Evolutionary conservation across 2,329 filamentous ascomycete species (phyloP).

Genomic region (Graphilbum ipis-grandicollis): DNA sequence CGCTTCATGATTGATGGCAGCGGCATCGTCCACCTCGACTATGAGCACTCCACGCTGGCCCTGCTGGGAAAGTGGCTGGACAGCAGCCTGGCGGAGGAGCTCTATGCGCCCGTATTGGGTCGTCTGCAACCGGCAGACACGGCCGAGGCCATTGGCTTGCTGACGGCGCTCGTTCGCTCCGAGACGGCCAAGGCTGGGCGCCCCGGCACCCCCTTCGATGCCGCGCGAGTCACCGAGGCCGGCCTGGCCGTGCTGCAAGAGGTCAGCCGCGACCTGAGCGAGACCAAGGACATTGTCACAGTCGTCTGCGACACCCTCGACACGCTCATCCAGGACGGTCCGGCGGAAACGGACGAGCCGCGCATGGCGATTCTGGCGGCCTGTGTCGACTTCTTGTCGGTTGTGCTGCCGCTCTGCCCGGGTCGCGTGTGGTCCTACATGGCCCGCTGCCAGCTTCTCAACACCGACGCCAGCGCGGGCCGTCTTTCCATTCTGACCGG

Average conservation of each 20-base stretch:
- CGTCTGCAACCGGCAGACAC: conserved; percentile 42
- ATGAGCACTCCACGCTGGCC: conserved; percentile 61
- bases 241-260: conserved; percentile 36
- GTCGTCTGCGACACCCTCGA: conserved; percentile 80
- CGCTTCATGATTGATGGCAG: conserved; percentile 63
- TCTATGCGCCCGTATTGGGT: conserved; percentile 33
- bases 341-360: conserved; percentile 38
- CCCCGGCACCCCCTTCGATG: conserved; percentile 1
- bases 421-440: conserved; percentile 83
- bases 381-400: conserved; percentile 65
- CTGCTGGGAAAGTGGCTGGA: conserved; percentile 64
- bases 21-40: conserved; percentile 60
- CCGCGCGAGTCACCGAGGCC: conserved; percentile 12
- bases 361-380: conserved; percentile 49
- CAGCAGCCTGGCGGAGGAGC: conserved; percentile 42
- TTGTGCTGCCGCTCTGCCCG: conserved; percentile 56
- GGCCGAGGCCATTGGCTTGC: conserved; percentile 55
- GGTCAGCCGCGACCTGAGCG: conserved; percentile 34
- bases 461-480: conserved; percentile 57
- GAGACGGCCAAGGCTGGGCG: conserved; percentile 21
- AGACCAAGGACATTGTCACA: conserved; percentile 58
- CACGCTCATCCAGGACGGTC: conserved; percentile 40
- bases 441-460: conserved; percentile 62
- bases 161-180: conserved; percentile 51
- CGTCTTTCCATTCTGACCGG: conserved; percentile 64